Percentiles rank a stretch among this genome's conserved stretches.
phyloP scores from a whole-genome alignment of 2,329 filamentous ascomycete species.

The Ampelomyces quisqualis region DNA sequence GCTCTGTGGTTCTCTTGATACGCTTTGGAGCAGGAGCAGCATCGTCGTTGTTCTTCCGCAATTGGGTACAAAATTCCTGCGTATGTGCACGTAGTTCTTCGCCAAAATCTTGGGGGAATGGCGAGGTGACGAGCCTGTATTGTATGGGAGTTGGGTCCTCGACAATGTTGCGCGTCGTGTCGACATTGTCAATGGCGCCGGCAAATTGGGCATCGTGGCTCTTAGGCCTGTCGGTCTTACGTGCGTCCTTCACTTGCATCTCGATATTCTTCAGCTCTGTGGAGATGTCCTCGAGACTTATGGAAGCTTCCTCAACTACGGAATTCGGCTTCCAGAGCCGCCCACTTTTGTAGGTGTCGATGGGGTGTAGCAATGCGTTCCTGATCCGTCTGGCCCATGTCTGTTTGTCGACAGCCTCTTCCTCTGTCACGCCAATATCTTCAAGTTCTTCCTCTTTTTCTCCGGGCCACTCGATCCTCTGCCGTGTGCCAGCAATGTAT shows the following conservation, averaged over 20 bases:
- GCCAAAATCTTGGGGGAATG: constrained; percentile 75
- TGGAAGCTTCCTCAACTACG: too few relatives aligned
- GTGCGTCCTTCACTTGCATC: constrained; percentile 9
- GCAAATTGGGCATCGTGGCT: constrained; percentile 12
- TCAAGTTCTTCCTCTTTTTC: constrained; percentile 19
- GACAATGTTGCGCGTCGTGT: constrained; percentile 75
- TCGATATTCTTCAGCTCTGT: constrained; percentile 13
- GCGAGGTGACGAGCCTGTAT: constrained; percentile 72
- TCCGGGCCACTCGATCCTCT: constrained; percentile 37
- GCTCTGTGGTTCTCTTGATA: constrained; percentile 7
- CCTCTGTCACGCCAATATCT: constrained; percentile 6
- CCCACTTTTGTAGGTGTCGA: too few relatives aligned
- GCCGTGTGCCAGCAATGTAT: constrained; percentile 39
- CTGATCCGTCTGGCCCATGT: constrained; percentile 16
- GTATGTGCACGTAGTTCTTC: constrained; percentile 77
- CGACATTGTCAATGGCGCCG: constrained; percentile 51
- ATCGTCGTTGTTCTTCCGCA: constrained; percentile 43
- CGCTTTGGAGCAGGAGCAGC: constrained; percentile 22
- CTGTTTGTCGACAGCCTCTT: constrained; percentile 12
- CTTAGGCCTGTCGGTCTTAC: constrained; percentile 10
- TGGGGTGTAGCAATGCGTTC: constrained; percentile 20
- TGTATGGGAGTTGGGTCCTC: constrained; percentile 61
- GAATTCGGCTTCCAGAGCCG: too few relatives aligned
- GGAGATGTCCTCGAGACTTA: too few relatives aligned
- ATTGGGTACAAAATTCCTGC: constrained; percentile 63